phyloP scores from a whole-genome alignment of 1,284 basidiomycete genomes.

The Ganoderma leucocontextum region DNA sequence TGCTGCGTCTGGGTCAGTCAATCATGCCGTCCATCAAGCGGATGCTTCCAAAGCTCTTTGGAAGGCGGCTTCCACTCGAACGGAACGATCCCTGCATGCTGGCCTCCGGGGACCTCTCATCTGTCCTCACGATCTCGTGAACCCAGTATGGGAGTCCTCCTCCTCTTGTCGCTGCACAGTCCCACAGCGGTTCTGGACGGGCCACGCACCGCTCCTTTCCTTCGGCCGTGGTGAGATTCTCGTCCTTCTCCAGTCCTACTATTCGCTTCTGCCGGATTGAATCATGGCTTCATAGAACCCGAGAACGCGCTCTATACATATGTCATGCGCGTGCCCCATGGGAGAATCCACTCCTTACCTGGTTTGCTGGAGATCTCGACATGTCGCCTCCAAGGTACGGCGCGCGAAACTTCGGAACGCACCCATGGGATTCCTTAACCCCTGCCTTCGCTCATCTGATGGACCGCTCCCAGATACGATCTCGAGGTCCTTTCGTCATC shows the following conservation, averaged over 20 bases:
- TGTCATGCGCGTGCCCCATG: conserved; percentile 12
- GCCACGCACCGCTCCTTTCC: conserved; percentile 1
- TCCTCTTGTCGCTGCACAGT: not conserved
- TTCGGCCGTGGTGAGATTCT: conserved; percentile 22
- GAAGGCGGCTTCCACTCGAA: conserved; percentile 15
- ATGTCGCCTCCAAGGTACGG: conserved; percentile 14
- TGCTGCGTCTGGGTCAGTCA: conserved; percentile 4
- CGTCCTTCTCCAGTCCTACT: conserved; percentile 20
- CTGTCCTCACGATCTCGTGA: conserved; percentile 13
- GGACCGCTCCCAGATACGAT: conserved; percentile 11
- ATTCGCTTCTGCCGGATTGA: conserved; percentile 11
- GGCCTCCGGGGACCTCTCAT: conserved; percentile 20
- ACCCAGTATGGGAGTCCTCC: not conserved
- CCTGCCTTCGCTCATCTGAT: conserved; percentile 15
- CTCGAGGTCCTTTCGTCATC: conserved; percentile 12
- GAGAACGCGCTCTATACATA: conserved; percentile 10
- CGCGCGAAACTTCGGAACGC: conserved; percentile 12
- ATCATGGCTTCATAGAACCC: conserved; percentile 10
- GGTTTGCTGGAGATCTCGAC: conserved; percentile 14
- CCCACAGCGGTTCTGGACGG: conserved; percentile 10
- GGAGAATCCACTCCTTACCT: conserved; percentile 9
- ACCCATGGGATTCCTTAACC: conserved; percentile 8
- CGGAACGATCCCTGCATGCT: conserved; percentile 27
- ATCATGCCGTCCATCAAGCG: conserved; percentile 15
- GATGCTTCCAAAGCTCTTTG: conserved; percentile 12